Evolutionary conservation across 371 early-diverging fungal species (phyloP), one percentile per base, ranked within the genome.

Genomic region (Lichtheimia ramosa): DNA sequence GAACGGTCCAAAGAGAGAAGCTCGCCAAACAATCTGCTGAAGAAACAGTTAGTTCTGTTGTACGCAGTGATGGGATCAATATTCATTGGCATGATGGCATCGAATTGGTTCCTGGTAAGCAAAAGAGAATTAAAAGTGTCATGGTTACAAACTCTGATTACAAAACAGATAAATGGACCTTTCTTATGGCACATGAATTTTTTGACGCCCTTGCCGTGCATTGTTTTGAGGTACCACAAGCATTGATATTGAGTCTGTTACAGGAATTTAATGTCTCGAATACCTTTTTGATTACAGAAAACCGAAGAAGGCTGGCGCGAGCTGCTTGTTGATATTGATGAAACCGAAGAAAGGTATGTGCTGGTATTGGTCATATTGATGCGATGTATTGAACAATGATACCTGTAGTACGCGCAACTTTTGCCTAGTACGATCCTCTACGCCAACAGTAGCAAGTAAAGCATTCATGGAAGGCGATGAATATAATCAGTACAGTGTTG

Each of bases 201-300:
- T 96, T 98, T 75, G 98, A 98, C 67, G 98, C 98, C 1, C 72
- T 98, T 39, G 96, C 98, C 0, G 82, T 97, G 27, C 89, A 92
- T 73, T 86, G 85, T 61, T 96, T 95, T 66, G 79, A 92, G 74
- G 89, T 89, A 77, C 21, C 39, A 15, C 18, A 23, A 25, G 34
- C 20, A 28, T 43, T 21, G 34, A 53, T 39, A 5, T 24, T 12
- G 43, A 3, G 5, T 39, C 16, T 39, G 24, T 13, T 55, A 14
- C 20, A 28, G 28, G 66, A 8, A 34, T 34, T 4, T 34, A 2
- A 10, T 4, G 34, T 10, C 10, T 34, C 5, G 8, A 34, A 34
- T 8, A 8, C 34, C 2, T 34, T 34, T 2, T 8, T 34, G 34
- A 34, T 34, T 6, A 2, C 51, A 91, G 82, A 81, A 81, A 71